Percentiles rank a stretch among this genome's conserved stretches.
These are phyloP conservation scores for Przewalskia tangutica DNA, from an alignment of 257 asterid species.

Conservation along the genomic window DNA sequence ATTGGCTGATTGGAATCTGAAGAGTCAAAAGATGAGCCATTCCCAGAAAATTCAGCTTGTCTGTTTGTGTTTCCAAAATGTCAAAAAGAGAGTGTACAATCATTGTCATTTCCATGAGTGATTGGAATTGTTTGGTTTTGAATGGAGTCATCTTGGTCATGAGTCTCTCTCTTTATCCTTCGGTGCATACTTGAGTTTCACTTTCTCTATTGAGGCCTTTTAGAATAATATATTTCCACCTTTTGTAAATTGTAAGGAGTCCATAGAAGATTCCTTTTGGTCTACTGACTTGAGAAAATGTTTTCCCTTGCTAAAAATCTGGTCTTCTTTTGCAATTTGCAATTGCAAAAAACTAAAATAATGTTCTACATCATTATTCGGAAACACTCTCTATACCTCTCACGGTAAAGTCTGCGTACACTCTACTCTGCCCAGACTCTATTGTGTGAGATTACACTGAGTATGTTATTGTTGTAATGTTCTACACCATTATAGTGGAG, in stretches of 20 bases:
- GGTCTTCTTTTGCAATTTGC: neutral
- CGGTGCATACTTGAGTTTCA: neutral
- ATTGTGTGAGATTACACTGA: too few relatives aligned
- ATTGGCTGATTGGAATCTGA: constrained; percentile 25
- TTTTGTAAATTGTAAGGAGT: neutral
- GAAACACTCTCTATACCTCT: too few relatives aligned
- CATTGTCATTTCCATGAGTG: constrained; percentile 6
- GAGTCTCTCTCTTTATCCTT: neutral
- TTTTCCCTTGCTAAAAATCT: neutral
- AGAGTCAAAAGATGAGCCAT: constrained; percentile 24
- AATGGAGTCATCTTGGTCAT: neutral
- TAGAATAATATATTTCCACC: neutral
- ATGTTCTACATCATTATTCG: too few relatives aligned
- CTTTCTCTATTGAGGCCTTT: neutral
- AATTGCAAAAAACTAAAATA: too few relatives aligned
- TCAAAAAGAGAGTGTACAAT: neutral
- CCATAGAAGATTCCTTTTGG: neutral
- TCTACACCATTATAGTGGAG: too few relatives aligned
- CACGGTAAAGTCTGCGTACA: too few relatives aligned
- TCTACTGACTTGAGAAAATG: neutral
- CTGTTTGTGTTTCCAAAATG: neutral
- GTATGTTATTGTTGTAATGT: too few relatives aligned
- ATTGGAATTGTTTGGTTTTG: constrained; percentile 10
- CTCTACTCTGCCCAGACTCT: too few relatives aligned
- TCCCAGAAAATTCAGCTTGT: constrained; percentile 44